Percentiles rank a stretch among this genome's conserved stretches.
phyloP scores from a whole-genome alignment of 257 asterid species.

The Verbascum thapsus region DNA sequence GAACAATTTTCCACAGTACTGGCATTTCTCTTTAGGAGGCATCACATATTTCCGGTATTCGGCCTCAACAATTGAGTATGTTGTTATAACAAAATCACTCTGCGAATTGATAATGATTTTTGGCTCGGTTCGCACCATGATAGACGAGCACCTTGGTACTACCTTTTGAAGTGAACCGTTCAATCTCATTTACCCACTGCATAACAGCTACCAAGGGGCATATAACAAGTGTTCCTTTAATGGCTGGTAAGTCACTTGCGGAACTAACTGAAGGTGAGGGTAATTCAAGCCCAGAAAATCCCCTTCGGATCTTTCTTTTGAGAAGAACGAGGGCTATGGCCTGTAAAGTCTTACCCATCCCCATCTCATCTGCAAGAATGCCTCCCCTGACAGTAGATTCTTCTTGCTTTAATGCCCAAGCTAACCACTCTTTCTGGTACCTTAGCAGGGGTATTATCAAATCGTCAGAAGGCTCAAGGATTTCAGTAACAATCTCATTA shows the following conservation, averaged over 20 bases:
- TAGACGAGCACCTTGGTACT: conserved; percentile 80
- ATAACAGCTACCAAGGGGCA: conserved; percentile 88
- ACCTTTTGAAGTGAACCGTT: conserved; percentile 76
- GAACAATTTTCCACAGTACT: conserved; percentile 71
- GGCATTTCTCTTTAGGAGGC: conserved; percentile 85
- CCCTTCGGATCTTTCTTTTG: conserved; percentile 55
- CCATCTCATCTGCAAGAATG: conserved; percentile 98
- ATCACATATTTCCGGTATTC: conserved; percentile 76
- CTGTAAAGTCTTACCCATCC: conserved; percentile 97
- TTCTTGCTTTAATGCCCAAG: conserved; percentile 94
- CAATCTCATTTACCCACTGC: conserved; percentile 93
- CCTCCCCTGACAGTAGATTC: conserved; percentile 80
- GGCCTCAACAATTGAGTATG: conserved; percentile 83
- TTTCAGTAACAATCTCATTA: conserved; percentile 60
- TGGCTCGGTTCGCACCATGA: conserved; percentile 84
- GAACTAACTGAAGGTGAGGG: conserved; percentile 51
- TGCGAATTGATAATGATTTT: conserved; percentile 52
- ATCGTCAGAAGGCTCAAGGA: conserved; percentile 67
- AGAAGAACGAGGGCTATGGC: conserved; percentile 92
- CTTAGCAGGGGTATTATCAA: conserved; percentile 77
- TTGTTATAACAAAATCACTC: conserved; percentile 88
- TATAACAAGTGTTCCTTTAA: conserved; percentile 84
- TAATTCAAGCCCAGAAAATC: conserved; percentile 37
- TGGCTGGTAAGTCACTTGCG: conserved; percentile 50
- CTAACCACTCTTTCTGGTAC: conserved; percentile 95